A percentile compares a stretch with the other conserved stretches of the same genome.
Conservation (phyloP, 2,329 filamentous ascomycete genomes). For the Exophiala dermatitidis region DNA sequence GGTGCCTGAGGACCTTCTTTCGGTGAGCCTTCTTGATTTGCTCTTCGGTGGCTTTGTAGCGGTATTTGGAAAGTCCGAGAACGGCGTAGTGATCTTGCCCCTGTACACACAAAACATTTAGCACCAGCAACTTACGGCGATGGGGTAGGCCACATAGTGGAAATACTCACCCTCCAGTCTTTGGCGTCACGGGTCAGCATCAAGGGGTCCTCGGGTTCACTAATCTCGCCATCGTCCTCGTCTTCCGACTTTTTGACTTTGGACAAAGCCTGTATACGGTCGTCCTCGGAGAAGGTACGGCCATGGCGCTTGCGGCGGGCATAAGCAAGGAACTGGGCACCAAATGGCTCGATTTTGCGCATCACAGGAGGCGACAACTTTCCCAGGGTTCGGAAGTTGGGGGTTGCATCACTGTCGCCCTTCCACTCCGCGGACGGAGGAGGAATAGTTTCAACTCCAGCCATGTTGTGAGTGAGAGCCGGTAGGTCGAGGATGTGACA, state of each 20-base stretch:
- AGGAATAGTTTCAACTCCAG: slow-evolving; percentile 32
- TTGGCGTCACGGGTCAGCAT: slow-evolving; percentile 91
- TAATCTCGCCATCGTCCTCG: slow-evolving; percentile 81
- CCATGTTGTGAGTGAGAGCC: slow-evolving; percentile 7
- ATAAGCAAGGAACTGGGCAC: slow-evolving; percentile 95
- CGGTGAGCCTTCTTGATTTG: slow-evolving; percentile 98
- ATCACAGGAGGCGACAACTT: slow-evolving; percentile 68
- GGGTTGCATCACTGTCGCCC: slow-evolving; percentile 64
- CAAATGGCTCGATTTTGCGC: slow-evolving; percentile 89
- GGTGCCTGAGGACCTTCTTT: slow-evolving; percentile 98
- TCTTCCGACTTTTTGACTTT: slow-evolving; percentile 94
- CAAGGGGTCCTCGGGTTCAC: slow-evolving; percentile 86
- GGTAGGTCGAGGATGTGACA: background rate
- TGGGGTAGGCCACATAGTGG: background rate
- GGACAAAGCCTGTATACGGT: slow-evolving; percentile 91
- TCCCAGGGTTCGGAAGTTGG: slow-evolving; percentile 68
- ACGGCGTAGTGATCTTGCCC: slow-evolving; percentile 97
- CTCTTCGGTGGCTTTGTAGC: slow-evolving; percentile 86
- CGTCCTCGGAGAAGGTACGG: slow-evolving; percentile 97
- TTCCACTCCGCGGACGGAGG: slow-evolving; percentile 72
- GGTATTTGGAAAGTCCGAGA: slow-evolving; percentile 84
- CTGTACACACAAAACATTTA: slow-evolving; percentile 39
- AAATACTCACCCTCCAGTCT: slow-evolving; percentile 85
- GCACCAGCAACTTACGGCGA: background rate
- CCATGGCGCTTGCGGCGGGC: slow-evolving; percentile 86